Percentiles rank a stretch among this genome's conserved stretches.
Conservation (phyloP, 345 rosid species). For the Pelargonium nanum region DNA sequence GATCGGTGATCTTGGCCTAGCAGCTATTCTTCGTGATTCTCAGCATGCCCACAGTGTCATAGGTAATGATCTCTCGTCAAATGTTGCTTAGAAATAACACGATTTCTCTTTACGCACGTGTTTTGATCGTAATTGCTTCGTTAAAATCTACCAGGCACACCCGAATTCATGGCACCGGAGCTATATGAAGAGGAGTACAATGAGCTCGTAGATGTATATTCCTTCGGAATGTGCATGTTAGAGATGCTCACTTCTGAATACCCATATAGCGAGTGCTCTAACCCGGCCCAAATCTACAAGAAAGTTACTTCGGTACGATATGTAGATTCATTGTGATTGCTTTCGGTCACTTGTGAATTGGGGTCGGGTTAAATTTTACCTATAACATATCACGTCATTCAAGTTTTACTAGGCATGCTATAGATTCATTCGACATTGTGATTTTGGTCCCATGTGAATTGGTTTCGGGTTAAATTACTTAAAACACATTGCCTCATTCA, state of each 20-base stretch:
- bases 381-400: too few species aligned
- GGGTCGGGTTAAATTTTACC: too few species aligned
- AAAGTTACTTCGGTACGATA: conserved; percentile 84
- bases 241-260: conserved; percentile 90
- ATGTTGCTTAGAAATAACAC: too few species aligned
- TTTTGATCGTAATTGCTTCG: too few species aligned
- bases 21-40: conserved; percentile 67
- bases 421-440: too few species aligned
- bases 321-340: too few species aligned
- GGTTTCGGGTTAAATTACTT: too few species aligned
- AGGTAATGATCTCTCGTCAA: conserved; percentile 24
- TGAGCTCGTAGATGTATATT: conserved; percentile 80
- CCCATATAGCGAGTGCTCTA: conserved; percentile 82
- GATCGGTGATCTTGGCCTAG: conserved; percentile 90
- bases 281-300: conserved; percentile 92
- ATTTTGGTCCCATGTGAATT: too few species aligned
- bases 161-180: conserved; percentile 99
- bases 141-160: conserved; percentile 73
- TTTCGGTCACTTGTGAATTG: too few species aligned
- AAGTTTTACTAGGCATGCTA: background rate
- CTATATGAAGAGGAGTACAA: conserved; percentile 90
- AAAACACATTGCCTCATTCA: too few species aligned
- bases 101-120: too few species aligned
- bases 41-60: conserved; percentile 83
- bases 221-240: conserved; percentile 89